phyloP scores from a whole-genome alignment of 352 stramenopile genomes.

The Phytophthora tentaculata region DNA sequence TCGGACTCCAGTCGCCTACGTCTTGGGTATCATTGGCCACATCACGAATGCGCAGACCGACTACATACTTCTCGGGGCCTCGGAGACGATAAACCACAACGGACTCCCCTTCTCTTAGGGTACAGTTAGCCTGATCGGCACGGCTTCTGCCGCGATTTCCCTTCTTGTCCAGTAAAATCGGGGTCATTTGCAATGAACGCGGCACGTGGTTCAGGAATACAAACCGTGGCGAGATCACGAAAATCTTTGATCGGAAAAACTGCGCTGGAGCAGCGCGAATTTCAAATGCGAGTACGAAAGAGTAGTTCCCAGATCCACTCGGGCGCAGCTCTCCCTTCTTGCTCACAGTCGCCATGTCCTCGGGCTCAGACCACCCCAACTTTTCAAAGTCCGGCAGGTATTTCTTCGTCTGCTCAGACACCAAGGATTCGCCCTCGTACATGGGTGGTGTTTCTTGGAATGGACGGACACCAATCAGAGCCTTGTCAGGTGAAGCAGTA shows the following conservation, averaged over 20 bases:
- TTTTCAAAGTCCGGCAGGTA: conserved; percentile 78
- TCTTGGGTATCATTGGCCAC: conserved; percentile 51
- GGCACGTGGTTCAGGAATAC: conserved; percentile 73
- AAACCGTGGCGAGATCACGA: conserved; percentile 80
- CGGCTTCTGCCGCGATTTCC: conserved; percentile 43
- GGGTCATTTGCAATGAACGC: conserved; percentile 71
- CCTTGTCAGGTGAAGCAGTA: conserved; percentile 64
- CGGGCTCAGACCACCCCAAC: conserved; percentile 69
- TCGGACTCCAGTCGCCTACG: conserved; percentile 66
- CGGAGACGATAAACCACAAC: conserved; percentile 72
- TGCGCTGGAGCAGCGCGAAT: conserved; percentile 77
- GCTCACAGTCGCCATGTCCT: conserved; percentile 78
- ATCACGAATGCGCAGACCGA: conserved; percentile 72
- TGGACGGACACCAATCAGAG: conserved; percentile 67
- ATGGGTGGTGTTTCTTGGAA: conserved; percentile 70
- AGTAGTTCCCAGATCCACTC: conserved; percentile 50
- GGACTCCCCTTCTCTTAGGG: conserved; percentile 58
- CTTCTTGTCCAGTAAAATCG: conserved; percentile 85
- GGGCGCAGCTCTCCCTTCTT: conserved; percentile 74
- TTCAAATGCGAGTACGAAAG: conserved; percentile 85
- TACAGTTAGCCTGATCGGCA: conserved; percentile 44
- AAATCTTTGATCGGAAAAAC: conserved; percentile 86
- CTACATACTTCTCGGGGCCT: conserved; percentile 76
- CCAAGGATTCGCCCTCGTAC: conserved; percentile 64
- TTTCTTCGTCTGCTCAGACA: conserved; percentile 64